Base-by-base conservation (phyloP, 768 basidiomycete genomes). In the Tricholoma hemisulphureum region DNA sequence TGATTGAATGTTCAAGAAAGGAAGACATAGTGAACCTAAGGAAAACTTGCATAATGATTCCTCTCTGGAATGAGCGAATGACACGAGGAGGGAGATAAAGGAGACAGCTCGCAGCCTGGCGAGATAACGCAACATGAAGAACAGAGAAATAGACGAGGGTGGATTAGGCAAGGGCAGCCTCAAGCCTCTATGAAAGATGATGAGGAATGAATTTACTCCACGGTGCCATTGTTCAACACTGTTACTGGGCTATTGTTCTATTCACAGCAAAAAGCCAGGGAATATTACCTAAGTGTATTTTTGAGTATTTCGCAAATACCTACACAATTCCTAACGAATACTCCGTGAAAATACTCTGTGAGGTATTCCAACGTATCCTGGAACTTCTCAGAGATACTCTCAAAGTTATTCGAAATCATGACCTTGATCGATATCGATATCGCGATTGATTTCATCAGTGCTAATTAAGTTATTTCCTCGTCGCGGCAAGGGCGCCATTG, bases 31-130 rank as follows among this genome's bases (percentile, higher is more conserved):
- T n/a, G 24, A 51, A 1, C 21, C 16, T 45, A 35, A 56, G 31
- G 32, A 45, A 46, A 18, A 84, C 87, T 63, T 67, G 88, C 89
- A 91, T 58, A 91, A 67, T 7, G 78, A 73, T 48, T 86, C 75
- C 64, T 86, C 80, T 66, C 73, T 75, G 29, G 86, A 83, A 63
- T 70, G 61, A 62, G 77, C 75, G 61, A 71, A 69, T 28, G 77
- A 55, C 53, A 69, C 18, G 60, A 71, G 70, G 68, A 81, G 56
- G 59, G 75, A 49, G 49, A 80, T 59, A 63, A 79, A 66, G 59
- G 81, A 65, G 61, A 75, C 60, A 64, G 74, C 82, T 84, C 87
- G 89, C 89, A 83, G 69, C 88, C 88, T 68, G 89, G 88, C 88
- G 87, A 89, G 83, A 66, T 71, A 71, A 11, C 26, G 3, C 4